phyloP scores from a whole-genome alignment of 1,139 yeast species.

The Kodamaea arcana region DNA sequence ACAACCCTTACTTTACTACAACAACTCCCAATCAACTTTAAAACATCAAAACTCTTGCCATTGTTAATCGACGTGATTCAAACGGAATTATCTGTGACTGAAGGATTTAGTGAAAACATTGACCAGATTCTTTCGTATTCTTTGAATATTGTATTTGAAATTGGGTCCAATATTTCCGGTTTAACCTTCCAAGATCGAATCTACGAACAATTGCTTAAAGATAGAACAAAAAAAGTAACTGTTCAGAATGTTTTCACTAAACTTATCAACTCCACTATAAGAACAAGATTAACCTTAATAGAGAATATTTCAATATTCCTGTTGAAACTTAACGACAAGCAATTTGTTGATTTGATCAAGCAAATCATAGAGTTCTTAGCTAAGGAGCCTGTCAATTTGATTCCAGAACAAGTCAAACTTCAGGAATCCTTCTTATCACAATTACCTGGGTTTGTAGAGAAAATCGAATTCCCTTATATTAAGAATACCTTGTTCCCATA shows the following conservation, averaged over 20 bases:
- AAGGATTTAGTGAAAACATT: conserved; percentile 13
- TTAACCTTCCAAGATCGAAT: conserved; percentile 75
- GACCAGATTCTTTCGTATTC: conserved; percentile 48
- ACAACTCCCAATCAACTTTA: conserved; percentile 67
- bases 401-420: conserved; percentile 35
- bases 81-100: conserved; percentile 27
- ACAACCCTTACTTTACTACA: conserved; percentile 16
- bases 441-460: conserved; percentile 39
- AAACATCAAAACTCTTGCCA: conserved; percentile 73
- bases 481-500: conserved; percentile 73
- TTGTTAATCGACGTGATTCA: conserved; percentile 47
- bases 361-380: conserved; percentile 27
- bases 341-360: conserved; percentile 35
- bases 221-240: conserved; percentile 28
- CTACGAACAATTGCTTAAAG: conserved; percentile 30
- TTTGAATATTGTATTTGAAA: conserved; percentile 55
- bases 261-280: conserved; percentile 32
- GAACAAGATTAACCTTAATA: conserved; percentile 42
- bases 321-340: conserved; percentile 49
- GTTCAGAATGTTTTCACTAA: conserved; percentile 41
- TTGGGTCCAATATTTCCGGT: conserved; percentile 67
- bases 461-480: conserved; percentile 66
- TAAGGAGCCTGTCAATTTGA: conserved; percentile 18
- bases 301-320: conserved; percentile 52
- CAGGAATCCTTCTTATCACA: conserved; percentile 58